Evolutionary conservation across 805 yeast species (phyloP).

Genomic region (Candida loeiensis): DNA sequence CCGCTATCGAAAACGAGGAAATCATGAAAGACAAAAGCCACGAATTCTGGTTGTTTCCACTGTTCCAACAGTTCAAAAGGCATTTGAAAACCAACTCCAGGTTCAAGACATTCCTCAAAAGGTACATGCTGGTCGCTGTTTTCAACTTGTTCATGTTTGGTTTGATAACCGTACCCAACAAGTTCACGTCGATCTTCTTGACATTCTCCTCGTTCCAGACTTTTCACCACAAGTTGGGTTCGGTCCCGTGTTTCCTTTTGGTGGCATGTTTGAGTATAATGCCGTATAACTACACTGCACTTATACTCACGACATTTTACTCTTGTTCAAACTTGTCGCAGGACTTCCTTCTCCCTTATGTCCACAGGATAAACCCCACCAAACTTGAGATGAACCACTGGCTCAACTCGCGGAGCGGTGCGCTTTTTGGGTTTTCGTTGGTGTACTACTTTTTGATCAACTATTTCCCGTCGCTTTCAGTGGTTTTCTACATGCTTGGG

Average conservation of each 20-base stretch:
- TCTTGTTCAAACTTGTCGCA: conserved; percentile 44
- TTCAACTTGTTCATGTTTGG: conserved; percentile 29
- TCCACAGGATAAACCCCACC: conserved; percentile 44
- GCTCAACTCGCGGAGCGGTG: conserved; percentile 52
- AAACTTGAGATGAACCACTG: conserved; percentile 43
- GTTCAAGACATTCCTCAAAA: conserved; percentile 16
- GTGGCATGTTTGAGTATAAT: conserved; percentile 31
- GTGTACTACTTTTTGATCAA: conserved; percentile 41
- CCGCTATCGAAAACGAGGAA: conserved; percentile 7
- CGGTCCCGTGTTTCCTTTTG: conserved; percentile 39
- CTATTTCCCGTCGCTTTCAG: conserved; percentile 43
- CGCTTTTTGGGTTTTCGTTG: conserved; percentile 53
- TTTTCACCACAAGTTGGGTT: conserved; percentile 45
- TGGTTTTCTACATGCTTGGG: conserved; percentile 50
- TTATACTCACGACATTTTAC: conserved; percentile 42
- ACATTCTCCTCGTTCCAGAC: conserved; percentile 43
- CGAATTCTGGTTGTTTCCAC: conserved; percentile 3
- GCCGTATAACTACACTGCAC: conserved; percentile 33
- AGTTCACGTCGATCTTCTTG: conserved; percentile 39
- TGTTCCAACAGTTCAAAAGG: conserved; percentile 2
- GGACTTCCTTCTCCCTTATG: conserved; percentile 50
- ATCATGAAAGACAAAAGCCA: conserved; percentile 2
- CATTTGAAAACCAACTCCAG: conserved; percentile 17
- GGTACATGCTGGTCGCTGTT: conserved; percentile 17
- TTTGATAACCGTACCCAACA: conserved; percentile 13